Evolutionary conservation across 495 filamentous ascomycete species (phyloP), one percentile per base, ranked within the genome.

Genomic region (Podospora sp.): DNA sequence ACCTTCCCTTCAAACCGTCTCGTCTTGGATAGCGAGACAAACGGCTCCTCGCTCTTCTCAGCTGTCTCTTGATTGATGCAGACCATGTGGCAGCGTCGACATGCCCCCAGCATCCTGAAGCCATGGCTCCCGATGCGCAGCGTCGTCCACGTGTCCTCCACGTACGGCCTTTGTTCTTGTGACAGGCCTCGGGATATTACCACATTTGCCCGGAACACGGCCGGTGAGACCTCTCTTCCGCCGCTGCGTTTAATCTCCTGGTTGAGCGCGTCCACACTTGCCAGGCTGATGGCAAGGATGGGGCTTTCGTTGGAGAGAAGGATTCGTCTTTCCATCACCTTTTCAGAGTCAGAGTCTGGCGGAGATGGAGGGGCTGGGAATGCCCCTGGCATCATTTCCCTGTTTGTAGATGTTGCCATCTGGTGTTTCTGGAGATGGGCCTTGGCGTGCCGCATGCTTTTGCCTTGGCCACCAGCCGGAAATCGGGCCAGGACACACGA

Each of bases 51-150:
- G 50, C 88, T 85, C 76, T 87, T 90, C 56, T 87, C 83, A 0
- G 88, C 94, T 6, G 91, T 96, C 20, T 88, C 78, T 72, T 97
- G 95, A 68, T 99, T 88, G 53, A 97, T 86, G 74, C 94, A 97
- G 14, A 99, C 90, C 92, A 99, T 97, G 71, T 97, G 93, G 68
- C 95, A 99, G 18, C 95, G 80, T 40, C 93, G 85, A 72, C 95
- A 99, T 21, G 88, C 84, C 0, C 92, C 94, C 5, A 97, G 80
- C 66, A 94, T 86, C 71, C 91, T 82, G 61, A 92, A 90, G 2
- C 79, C 71, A 29, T 88, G 80, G 16, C 72, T 29, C 16, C 86
- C 85, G 49, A 90, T 84, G 36, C 76, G 75, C 16, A 87, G 29
- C 18, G 61, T 78, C 22, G 75, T 75, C 88, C 87, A 90, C 18